A percentile compares a stretch with the other conserved stretches of the same genome.
Conservation (phyloP, 495 filamentous ascomycete species). For the Xanthoparmelia taractica region DNA sequence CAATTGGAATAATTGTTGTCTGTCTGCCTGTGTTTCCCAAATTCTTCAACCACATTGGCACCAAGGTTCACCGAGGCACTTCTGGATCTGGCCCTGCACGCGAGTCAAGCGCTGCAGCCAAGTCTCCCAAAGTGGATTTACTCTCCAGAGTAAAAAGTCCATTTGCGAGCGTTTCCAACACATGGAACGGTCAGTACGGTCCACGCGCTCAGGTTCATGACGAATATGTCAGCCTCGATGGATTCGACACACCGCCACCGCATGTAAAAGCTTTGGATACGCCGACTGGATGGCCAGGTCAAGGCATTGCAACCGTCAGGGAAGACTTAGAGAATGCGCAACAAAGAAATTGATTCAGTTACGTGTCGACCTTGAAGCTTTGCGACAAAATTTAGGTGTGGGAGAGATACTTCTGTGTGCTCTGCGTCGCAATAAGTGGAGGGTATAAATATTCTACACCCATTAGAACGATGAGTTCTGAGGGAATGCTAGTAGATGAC, state of each 20-base stretch:
- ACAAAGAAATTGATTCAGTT: neutral
- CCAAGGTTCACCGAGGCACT: constrained; percentile 2
- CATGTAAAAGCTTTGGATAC: neutral
- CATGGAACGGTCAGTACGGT: neutral
- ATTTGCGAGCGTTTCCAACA: neutral
- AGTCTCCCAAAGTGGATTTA: neutral
- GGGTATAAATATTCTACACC: neutral
- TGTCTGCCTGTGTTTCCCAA: constrained; percentile 8
- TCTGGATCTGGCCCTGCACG: neutral
- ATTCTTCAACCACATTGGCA: constrained; percentile 9
- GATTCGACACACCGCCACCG: neutral
- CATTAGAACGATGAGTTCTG: neutral
- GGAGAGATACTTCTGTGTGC: neutral
- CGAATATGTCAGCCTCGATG: neutral
- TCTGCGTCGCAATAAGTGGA: neutral
- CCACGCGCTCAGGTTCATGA: neutral
- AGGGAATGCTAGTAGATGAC: no score
- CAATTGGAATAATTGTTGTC: constrained; percentile 5
- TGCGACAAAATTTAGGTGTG: neutral
- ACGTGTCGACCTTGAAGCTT: no score
- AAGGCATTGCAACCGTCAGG: neutral
- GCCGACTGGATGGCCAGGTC: neutral
- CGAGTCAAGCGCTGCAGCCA: neutral
- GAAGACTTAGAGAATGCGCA: neutral
- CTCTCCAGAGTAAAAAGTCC: neutral